A percentile compares a stretch with the other conserved stretches of the same genome.
phyloP scores from a whole-genome alignment of 169 alveolate species.

The Perkinsus olseni region DNA sequence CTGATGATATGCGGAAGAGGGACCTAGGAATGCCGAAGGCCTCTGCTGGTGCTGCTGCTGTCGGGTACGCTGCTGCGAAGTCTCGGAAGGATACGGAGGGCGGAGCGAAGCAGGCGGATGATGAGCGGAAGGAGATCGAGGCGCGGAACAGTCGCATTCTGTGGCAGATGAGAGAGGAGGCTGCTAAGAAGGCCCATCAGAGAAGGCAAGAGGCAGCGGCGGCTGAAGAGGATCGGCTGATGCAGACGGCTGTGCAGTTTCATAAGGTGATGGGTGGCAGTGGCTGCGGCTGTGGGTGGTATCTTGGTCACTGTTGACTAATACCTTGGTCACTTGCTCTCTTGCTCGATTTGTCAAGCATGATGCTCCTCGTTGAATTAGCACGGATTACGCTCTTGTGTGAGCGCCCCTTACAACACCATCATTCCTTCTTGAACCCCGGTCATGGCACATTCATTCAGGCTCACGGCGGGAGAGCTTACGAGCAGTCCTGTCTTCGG shows the following conservation, averaged over 20 bases:
- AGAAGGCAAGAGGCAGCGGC: neutral
- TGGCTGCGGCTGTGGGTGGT: neutral
- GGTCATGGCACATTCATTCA: neutral
- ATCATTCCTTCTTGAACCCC: too few relatives aligned
- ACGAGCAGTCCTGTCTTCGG: neutral
- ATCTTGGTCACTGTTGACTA: neutral
- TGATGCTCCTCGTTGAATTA: too few relatives aligned
- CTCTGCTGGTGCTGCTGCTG: too few relatives aligned
- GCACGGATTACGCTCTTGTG: too few relatives aligned
- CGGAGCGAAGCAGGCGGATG: neutral
- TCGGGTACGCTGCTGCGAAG: neutral
- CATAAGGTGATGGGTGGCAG: neutral
- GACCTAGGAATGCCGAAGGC: too few relatives aligned
- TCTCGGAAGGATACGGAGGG: neutral
- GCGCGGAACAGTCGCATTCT: neutral
- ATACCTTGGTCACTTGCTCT: too few relatives aligned
- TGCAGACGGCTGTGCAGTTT: neutral
- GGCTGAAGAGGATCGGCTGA: neutral
- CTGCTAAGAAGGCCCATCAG: neutral
- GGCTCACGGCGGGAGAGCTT: neutral
- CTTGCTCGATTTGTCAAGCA: too few relatives aligned
- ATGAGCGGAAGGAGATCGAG: neutral
- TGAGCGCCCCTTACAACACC: too few relatives aligned
- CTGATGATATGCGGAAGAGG: neutral
- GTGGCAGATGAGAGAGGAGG: constrained; percentile 1